Evolutionary conservation across 179 eudicot species (phyloP).

Genomic region (Amaranthus tricolor): DNA sequence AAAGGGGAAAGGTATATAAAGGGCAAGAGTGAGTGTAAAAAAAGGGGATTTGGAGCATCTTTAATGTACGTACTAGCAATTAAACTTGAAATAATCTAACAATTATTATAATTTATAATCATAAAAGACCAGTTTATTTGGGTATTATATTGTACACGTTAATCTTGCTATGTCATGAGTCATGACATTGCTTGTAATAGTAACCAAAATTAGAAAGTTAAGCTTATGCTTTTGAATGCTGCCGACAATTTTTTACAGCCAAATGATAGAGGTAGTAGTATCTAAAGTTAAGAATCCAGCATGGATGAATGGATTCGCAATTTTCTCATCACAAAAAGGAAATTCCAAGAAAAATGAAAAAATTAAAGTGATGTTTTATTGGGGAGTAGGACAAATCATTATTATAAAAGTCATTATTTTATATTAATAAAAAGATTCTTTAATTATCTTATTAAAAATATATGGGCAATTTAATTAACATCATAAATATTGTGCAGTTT

Average conservation of each 20-base stretch:
- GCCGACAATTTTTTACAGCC: constrained; percentile 19
- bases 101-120: background rate
- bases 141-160: constrained; percentile 24
- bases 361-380: no score
- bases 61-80: constrained; percentile 19
- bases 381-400: no score
- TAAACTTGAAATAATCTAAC: constrained; percentile 6
- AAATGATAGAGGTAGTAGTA: no score
- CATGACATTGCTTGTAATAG: background rate
- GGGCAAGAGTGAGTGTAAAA: constrained; percentile 22
- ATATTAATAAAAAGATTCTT: no score
- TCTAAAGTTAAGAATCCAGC: no score
- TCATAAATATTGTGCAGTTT: no score
- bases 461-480: no score
- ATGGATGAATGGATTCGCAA: no score
- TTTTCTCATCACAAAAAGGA: no score
- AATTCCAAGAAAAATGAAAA: no score
- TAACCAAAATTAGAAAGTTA: constrained; percentile 18
- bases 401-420: no score
- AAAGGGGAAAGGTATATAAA: constrained; percentile 7
- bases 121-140: background rate
- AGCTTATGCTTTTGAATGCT: constrained; percentile 18
- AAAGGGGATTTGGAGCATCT: constrained; percentile 28
- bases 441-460: no score
- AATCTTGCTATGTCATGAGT: constrained; percentile 1